Conservation (phyloP, 2,329 filamentous ascomycete species). For the Verticillium albo-atrum region DNA sequence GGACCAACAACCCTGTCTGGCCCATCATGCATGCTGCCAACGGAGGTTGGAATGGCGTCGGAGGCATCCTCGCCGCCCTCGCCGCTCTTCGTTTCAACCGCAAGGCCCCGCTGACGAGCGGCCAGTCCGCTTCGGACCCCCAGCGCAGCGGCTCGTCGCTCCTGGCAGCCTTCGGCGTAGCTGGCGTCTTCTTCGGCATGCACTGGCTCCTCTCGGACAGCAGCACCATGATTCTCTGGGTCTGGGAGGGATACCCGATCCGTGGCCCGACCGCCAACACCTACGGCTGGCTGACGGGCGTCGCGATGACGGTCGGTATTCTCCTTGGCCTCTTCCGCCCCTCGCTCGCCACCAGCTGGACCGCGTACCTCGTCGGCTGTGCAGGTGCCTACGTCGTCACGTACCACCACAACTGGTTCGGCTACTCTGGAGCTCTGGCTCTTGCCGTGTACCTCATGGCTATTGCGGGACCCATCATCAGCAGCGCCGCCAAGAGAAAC, state of each 20-base stretch:
- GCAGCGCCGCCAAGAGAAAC: constrained; percentile 69
- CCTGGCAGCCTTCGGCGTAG: constrained; percentile 73
- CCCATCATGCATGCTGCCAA: constrained; percentile 86
- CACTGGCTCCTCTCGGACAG: constrained; percentile 94
- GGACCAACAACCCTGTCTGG: constrained; percentile 96
- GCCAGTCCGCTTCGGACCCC: constrained; percentile 22
- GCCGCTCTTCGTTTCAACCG: constrained; percentile 74
- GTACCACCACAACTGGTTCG: constrained; percentile 74
- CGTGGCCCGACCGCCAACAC: constrained; percentile 82
- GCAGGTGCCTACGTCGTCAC: constrained; percentile 77
- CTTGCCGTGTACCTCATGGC: constrained; percentile 80
- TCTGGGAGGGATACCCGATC: constrained; percentile 93
- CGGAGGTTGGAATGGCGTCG: constrained; percentile 87
- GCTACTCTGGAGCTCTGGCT: constrained; percentile 78
- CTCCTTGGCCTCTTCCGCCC: constrained; percentile 72
- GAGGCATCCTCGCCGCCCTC: constrained; percentile 69
- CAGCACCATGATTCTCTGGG: constrained; percentile 98
- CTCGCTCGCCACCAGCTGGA: constrained; percentile 70
- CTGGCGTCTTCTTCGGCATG: constrained; percentile 79
- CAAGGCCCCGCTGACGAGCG: constrained; percentile 46
- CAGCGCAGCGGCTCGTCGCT: constrained; percentile 60
- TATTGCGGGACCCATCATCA: constrained; percentile 69
- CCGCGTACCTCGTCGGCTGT: constrained; percentile 71
- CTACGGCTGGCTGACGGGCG: constrained; percentile 83
- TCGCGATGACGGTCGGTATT: constrained; percentile 81